A percentile compares a stretch with the other conserved stretches of the same genome.
Conservation (phyloP, 352 stramenopile species). For the Globisporangium spiculum region DNA sequence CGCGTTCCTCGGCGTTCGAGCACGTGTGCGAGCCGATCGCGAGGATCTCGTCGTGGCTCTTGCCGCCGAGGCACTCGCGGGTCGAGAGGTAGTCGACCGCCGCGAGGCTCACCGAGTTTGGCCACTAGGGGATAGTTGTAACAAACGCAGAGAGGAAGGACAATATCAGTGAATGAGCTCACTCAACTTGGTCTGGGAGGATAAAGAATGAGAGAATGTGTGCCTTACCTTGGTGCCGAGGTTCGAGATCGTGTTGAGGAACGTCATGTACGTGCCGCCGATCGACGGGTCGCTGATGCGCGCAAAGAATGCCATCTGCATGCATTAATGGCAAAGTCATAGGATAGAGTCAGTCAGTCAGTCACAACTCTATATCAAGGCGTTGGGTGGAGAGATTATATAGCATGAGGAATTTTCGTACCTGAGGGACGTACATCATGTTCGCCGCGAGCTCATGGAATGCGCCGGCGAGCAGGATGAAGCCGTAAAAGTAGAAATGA, state of each 20-base stretch:
- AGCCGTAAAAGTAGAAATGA: conserved; percentile 76
- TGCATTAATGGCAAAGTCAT: neutral
- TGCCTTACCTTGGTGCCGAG: conserved; percentile 89
- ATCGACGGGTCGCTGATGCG: conserved; percentile 96
- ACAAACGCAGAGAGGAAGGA: neutral
- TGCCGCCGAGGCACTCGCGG: conserved; percentile 59
- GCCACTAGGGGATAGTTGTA: conserved; percentile 41
- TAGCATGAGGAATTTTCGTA: conserved; percentile 18
- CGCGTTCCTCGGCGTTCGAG: conserved; percentile 67
- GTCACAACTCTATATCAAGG: neutral
- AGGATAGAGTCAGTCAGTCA: neutral
- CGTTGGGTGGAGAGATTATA: neutral
- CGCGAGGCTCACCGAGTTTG: conserved; percentile 81
- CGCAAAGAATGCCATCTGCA: conserved; percentile 98
- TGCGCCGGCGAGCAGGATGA: conserved; percentile 66
- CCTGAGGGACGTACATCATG: conserved; percentile 90
- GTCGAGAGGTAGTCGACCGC: conserved; percentile 83
- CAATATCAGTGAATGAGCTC: neutral
- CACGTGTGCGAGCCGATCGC: conserved; percentile 75
- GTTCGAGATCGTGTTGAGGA: conserved; percentile 99
- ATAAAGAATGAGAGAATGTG: neutral
- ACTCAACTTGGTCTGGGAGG: neutral
- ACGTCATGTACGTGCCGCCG: conserved; percentile 99
- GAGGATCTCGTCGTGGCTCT: conserved; percentile 61
- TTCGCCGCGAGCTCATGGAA: conserved; percentile 85